Evolutionary conservation across 1,139 yeast species (phyloP).

Genomic region (Lodderomyces margitis): DNA sequence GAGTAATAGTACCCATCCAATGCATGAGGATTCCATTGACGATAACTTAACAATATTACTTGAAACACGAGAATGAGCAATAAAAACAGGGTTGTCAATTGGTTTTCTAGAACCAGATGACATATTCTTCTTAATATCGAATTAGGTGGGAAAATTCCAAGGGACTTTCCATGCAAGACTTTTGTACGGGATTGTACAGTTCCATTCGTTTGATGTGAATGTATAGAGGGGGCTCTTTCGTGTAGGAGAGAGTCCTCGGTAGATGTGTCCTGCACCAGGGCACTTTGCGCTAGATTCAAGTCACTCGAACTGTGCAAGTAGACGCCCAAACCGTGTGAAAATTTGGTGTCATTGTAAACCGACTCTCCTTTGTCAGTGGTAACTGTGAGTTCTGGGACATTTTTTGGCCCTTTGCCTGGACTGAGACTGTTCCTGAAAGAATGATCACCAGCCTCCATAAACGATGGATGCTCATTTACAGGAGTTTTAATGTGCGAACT

Average conservation of each 20-base stretch:
- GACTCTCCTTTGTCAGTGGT: constrained; percentile 1
- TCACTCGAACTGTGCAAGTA: constrained; percentile 3
- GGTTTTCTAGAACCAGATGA: constrained; percentile 25
- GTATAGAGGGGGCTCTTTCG: neutral
- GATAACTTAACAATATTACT: constrained; percentile 39
- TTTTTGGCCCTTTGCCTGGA: neutral
- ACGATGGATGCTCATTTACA: constrained; percentile 10
- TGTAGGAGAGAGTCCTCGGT: neutral
- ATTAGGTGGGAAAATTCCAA: constrained; percentile 34
- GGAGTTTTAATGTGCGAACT: constrained; percentile 11
- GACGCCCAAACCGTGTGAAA: constrained; percentile 1
- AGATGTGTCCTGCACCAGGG: neutral
- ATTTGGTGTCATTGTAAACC: constrained; percentile 1
- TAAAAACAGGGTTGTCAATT: constrained; percentile 23
- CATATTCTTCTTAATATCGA: constrained; percentile 32
- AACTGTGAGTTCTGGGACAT: neutral
- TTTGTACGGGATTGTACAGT: neutral
- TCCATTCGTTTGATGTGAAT: neutral
- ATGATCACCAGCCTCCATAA: constrained; percentile 3
- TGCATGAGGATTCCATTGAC: constrained; percentile 50
- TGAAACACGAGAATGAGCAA: constrained; percentile 39
- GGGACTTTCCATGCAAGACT: constrained; percentile 36
- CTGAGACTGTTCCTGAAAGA: neutral
- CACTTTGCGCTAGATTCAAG: neutral
- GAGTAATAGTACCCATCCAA: constrained; percentile 35